Percentiles rank a stretch among this genome's conserved stretches.
Conservation (phyloP, 306 rosid genomes). For the Hippophae tibetana region DNA sequence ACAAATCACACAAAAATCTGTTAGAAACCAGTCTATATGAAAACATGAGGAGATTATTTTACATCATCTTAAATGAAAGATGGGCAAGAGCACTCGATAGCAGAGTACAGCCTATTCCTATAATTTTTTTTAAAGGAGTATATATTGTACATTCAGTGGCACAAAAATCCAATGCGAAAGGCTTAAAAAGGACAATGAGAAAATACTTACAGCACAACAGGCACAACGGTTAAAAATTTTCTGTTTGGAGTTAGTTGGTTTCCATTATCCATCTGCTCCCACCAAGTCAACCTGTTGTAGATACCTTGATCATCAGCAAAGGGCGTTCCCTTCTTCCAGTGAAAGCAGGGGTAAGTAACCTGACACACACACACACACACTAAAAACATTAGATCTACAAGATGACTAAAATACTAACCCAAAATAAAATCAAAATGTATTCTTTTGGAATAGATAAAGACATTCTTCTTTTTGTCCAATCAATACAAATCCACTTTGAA, state of each 20-base stretch:
- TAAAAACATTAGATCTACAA: background rate
- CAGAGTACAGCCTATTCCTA: background rate
- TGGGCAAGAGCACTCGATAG: no score
- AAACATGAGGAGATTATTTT: background rate
- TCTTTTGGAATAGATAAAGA: no score
- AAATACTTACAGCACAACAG: constrained; percentile 31
- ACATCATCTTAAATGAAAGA: background rate
- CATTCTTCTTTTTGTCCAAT: no score
- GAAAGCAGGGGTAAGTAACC: constrained; percentile 37
- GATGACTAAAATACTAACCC: no score
- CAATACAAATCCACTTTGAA: no score
- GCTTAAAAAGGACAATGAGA: background rate
- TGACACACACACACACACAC: constrained; percentile 10
- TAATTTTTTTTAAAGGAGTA: background rate
- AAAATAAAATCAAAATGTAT: no score
- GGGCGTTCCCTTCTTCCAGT: constrained; percentile 42
- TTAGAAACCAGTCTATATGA: background rate
- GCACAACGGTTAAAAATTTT: constrained; percentile 35
- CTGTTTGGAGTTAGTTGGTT: constrained; percentile 38
- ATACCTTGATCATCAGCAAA: constrained; percentile 43
- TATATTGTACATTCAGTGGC: no score
- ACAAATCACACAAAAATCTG: background rate
- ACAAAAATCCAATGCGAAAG: background rate
- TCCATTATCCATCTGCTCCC: constrained; percentile 43
- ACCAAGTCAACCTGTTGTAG: constrained; percentile 39